Base-by-base conservation (phyloP, 75 land plant species). In the Isoetes taiwanensis region DNA sequence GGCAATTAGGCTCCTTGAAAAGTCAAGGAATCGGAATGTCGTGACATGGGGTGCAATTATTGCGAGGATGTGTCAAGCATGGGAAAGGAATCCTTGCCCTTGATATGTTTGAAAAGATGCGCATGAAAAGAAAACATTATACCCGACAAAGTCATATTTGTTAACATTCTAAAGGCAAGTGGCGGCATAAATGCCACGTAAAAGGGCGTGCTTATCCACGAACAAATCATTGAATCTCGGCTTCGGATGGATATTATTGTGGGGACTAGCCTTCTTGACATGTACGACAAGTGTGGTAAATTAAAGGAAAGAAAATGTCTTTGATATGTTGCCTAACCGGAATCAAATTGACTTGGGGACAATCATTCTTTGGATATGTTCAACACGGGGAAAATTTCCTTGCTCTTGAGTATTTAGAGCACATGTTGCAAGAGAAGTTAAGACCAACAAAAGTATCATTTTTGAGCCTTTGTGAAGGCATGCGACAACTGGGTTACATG, bases 1-100 rank as follows among this genome's bases (percentile, higher is more conserved):
- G 59, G 80, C 80, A 30, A 30, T 29, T 12, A 68, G 54, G 41
- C 30, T 74, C 24, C 79, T 83, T 65, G 34, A 54, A 16, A 43
- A 21, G 28, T 55, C 78, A 10, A 73, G 76, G 0, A 56, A 59
- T 0, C 76, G 30, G 30, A 68, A 29, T 20, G 68, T 62, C 21
- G 72, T 68, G 2, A 62, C 72, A 40, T 74, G 77, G 77, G 69
- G 64, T 74, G 62, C 77, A 16, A 30, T 74, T 24, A 60, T 74
- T 28, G 26, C 64, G n/a, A 43, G 72, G 77, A 16, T 62, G 31
- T 69, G 63, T 58, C 2, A 58, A 58, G 52, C 9, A 3, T 26
- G 71, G 66, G 25, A 6, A 39, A 27, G 48, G 10, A 34, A 12
- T 50, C 0, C 63, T 65, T 35, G 64, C 62, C 2, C 41, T 78